Percentiles rank a stretch among this genome's conserved stretches.
Conservation (phyloP, 2,329 filamentous ascomycete species). For the Venturia pyrina region DNA sequence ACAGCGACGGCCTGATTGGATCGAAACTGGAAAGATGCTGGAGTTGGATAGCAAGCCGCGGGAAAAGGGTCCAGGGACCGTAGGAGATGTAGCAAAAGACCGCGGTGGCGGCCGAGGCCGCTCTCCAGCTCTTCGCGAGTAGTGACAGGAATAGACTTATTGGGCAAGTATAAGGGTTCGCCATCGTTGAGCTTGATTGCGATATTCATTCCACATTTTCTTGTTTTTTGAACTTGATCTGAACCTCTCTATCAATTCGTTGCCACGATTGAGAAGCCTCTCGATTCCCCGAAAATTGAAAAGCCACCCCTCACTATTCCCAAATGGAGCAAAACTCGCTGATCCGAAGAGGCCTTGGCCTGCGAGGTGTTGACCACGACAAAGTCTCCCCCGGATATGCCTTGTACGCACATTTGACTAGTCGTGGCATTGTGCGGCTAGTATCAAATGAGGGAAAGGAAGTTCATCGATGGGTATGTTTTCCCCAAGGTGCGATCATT, state of each 20-base stretch:
- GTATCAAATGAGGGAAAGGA: slow-evolving; percentile 32
- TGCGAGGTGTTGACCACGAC: slow-evolving; percentile 29
- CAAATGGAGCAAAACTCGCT: slow-evolving; percentile 37
- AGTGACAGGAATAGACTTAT: background rate
- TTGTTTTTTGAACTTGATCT: background rate
- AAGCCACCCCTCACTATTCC: background rate
- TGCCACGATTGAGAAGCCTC: background rate
- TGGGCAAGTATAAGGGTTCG: background rate
- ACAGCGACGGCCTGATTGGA: background rate
- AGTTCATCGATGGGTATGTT: slow-evolving; percentile 30
- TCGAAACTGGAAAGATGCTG: background rate
- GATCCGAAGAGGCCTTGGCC: slow-evolving; percentile 31
- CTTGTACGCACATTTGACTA: slow-evolving; percentile 33
- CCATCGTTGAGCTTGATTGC: background rate
- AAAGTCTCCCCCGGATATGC: slow-evolving; percentile 31
- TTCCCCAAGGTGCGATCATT: background rate
- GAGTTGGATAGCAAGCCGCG: background rate
- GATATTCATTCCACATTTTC: background rate
- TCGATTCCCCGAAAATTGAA: background rate
- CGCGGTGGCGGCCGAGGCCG: background rate
- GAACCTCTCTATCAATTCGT: background rate
- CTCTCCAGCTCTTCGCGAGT: background rate
- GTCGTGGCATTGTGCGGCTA: slow-evolving; percentile 28
- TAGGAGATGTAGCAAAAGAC: background rate
- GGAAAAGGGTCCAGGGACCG: background rate